Base-by-base conservation (phyloP, 1,284 basidiomycete genomes). In the Apiotrichum laibachii region DNA sequence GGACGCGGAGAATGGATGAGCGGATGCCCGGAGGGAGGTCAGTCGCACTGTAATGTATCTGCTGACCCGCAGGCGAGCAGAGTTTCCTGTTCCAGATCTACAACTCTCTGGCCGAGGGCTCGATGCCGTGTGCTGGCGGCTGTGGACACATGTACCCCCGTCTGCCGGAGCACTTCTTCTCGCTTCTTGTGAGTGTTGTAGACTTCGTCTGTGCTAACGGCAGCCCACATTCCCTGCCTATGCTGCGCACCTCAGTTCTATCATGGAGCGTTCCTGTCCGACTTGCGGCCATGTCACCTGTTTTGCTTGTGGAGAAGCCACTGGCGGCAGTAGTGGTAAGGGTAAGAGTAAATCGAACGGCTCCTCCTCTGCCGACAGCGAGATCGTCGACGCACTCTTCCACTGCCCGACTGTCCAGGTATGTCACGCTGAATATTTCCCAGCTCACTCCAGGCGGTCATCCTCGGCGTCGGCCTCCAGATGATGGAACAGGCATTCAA, bases 1-100 rank as follows among this genome's bases (percentile, higher is more conserved):
- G 86, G 86, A 22, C 88, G 89, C 73, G 88, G 88, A n/a, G 86
- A 91, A 71, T 95, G 91, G 91, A 94, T 94, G 92, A 91, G 89
- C 73, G 92, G 92, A 11, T 94, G 92, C 75, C 90, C 92, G 0
- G 92, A 94, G 75, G 90, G 89, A 59, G 67, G 72, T 73, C 52
- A 70, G 67, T 64, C 16, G 26, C 15, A 6, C 18, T 21, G 33
- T 7, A 12, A 15, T 9, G 15, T 10, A 5, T 47, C 18, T 5
- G 56, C 53, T 57, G 22, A 51, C 46, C n/a, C 1, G 19, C 51
- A 77, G 86, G 86, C 69, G 92, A 94, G 75, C 92, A 95, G 72
- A 86, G 85, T 60, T 89, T 88, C 75, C 80, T 95, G 55, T 94
- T 94, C 78, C 84, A 85, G 65, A 83, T 92, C 34, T 94, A 92